A percentile compares a stretch with the other conserved stretches of the same genome.
phyloP scores from a whole-genome alignment of 768 basidiomycete species.

The Auricularia heimuer region DNA sequence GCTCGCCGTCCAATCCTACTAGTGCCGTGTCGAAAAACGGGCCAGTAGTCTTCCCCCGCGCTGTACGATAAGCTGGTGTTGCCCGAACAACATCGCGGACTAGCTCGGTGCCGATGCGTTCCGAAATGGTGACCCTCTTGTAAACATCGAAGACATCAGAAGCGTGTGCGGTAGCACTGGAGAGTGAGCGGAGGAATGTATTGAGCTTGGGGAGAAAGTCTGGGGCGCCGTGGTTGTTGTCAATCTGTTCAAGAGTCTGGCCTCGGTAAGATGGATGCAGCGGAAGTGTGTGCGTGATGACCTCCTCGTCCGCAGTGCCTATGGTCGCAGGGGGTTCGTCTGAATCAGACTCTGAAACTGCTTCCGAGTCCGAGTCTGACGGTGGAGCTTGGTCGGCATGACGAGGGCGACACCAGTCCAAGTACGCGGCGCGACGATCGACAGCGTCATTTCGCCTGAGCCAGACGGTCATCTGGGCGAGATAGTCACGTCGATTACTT shows the following conservation, averaged over 20 bases:
- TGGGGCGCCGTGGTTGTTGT: background rate
- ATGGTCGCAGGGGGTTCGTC: conserved; percentile 8
- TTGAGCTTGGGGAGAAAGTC: background rate
- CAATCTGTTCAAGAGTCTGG: background rate
- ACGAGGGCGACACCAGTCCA: conserved; percentile 15
- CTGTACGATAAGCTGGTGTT: background rate
- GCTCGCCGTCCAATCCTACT: background rate
- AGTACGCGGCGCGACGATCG: conserved; percentile 19
- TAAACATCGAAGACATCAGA: background rate
- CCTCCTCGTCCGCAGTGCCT: background rate
- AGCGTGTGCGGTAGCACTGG: no score
- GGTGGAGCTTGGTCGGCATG: no score
- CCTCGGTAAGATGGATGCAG: background rate
- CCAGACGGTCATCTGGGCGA: conserved; percentile 7
- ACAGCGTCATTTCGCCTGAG: conserved; percentile 26
- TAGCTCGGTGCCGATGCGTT: background rate
- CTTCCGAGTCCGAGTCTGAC: no score
- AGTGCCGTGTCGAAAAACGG: conserved; percentile 9
- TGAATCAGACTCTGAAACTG: conserved; percentile 29
- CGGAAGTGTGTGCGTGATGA: background rate
- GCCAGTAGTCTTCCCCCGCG: background rate
- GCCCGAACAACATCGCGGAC: conserved; percentile 6
- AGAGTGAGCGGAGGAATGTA: background rate
- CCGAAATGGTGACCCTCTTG: background rate
- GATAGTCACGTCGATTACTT: no score